These are phyloP conservation scores for Aristolochia californica DNA, from an alignment of 164 flowering plant genomes.

Conservation along the genomic window DNA sequence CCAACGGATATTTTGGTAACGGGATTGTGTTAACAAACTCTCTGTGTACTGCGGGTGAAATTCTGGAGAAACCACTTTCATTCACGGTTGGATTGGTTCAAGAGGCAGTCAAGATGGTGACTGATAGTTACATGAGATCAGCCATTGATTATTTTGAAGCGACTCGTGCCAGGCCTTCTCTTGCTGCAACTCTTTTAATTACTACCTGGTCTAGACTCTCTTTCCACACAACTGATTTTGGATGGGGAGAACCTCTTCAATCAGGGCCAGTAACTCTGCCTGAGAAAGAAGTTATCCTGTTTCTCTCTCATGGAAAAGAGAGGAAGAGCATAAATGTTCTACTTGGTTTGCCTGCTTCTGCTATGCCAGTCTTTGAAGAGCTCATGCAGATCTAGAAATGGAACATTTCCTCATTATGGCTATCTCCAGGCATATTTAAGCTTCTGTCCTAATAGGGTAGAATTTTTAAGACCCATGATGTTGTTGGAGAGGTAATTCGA, in stretches of 20 bases:
- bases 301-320: conserved; percentile 63
- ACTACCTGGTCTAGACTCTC: conserved; percentile 83
- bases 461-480: no score
- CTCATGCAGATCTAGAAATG: conserved; percentile 28
- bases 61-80: conserved; percentile 49
- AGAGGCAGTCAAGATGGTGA: conserved; percentile 48
- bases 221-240: conserved; percentile 68
- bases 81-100: conserved; percentile 46
- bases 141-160: conserved; percentile 79
- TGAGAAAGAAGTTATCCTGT: conserved; percentile 70
- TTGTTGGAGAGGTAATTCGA: no score
- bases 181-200: conserved; percentile 61
- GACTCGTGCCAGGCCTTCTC: conserved; percentile 68
- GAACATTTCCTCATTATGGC: no score
- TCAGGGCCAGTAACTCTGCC: conserved; percentile 84
- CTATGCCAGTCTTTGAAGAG: conserved; percentile 62
- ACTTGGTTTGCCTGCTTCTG: conserved; percentile 77
- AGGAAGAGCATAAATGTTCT: conserved; percentile 70
- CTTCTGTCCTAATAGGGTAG: no score
- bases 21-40: conserved; percentile 78
- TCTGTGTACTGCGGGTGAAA: conserved; percentile 44
- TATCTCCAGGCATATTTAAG: no score
- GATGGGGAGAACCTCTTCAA: conserved; percentile 82
- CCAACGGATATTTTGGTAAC: conserved; percentile 71
- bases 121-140: conserved; percentile 68